A percentile compares a stretch with the other conserved stretches of the same genome.
Conservation (phyloP, 2,329 filamentous ascomycete genomes). For the Neospermospora avenae region DNA sequence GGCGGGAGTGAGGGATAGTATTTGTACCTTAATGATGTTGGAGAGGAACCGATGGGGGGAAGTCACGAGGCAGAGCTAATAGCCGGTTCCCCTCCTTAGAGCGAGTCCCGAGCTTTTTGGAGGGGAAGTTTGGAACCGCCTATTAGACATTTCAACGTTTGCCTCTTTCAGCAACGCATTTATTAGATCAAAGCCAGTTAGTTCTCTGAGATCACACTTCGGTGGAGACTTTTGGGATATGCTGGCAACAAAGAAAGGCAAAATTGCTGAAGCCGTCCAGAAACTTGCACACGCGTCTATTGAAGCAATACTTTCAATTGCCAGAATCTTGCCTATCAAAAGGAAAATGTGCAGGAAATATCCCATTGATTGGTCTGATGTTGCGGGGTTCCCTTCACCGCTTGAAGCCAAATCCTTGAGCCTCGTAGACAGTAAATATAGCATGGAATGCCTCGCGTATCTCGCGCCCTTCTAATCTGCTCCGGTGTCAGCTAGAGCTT, state of each 20-base stretch:
- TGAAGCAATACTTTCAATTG: too few relatives aligned
- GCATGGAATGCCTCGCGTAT: too few relatives aligned
- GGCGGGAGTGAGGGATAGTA: not conserved
- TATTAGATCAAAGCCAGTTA: not conserved
- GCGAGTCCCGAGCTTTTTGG: too few relatives aligned
- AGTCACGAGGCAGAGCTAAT: not conserved
- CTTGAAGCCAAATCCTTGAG: not conserved
- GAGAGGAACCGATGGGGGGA: not conserved
- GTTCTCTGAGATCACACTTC: not conserved
- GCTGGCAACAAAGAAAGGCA: not conserved
- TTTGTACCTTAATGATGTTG: too few relatives aligned
- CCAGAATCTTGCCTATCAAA: not conserved
- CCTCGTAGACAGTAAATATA: too few relatives aligned
- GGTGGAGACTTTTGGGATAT: not conserved
- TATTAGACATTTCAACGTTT: too few relatives aligned
- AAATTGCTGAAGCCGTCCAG: not conserved
- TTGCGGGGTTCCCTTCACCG: not conserved
- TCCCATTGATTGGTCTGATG: not conserved
- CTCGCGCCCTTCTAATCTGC: too few relatives aligned
- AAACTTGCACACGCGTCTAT: not conserved
- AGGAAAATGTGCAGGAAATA: not conserved
- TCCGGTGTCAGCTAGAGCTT: not conserved
- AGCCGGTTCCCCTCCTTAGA: too few relatives aligned
- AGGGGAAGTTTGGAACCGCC: too few relatives aligned
- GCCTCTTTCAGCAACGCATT: not conserved